These are phyloP conservation scores for Plantago coronopus DNA, from an alignment of 305 asterid genomes.

Conservation along the genomic window DNA sequence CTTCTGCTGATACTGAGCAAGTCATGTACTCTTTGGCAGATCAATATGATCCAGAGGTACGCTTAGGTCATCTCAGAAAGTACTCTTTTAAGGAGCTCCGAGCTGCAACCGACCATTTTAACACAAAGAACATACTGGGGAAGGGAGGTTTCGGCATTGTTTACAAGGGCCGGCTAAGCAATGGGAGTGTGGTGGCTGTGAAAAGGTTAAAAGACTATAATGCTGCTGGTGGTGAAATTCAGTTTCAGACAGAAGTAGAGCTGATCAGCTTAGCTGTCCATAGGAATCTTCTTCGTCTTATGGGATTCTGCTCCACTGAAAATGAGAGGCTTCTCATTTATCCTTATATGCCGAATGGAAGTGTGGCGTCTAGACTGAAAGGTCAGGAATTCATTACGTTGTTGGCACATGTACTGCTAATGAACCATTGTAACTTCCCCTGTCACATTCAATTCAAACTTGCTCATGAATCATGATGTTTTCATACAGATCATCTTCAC, in stretches of 20 bases:
- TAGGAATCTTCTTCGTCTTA: conserved; percentile 81
- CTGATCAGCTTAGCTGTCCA: conserved; percentile 92
- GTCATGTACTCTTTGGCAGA: conserved; percentile 42
- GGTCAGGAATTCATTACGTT: conserved; percentile 37
- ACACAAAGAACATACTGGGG: conserved; percentile 71
- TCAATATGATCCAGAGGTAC: conserved; percentile 83
- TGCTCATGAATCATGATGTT: conserved; percentile 6
- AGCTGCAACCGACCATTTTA: conserved; percentile 80
- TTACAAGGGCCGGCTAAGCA: conserved; percentile 64
- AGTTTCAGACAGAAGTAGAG: conserved; percentile 93
- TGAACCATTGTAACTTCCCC: not conserved
- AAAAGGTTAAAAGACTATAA: conserved; percentile 78
- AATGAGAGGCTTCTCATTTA: conserved; percentile 87
- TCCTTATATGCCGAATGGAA: conserved; percentile 93
- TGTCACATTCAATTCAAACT: no score
- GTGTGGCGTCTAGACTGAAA: conserved; percentile 83
- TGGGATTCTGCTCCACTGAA: conserved; percentile 90
- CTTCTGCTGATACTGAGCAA: not conserved
- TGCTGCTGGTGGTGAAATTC: conserved; percentile 84
- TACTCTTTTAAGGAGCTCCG: conserved; percentile 83
- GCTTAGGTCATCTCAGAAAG: conserved; percentile 76
- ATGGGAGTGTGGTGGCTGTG: conserved; percentile 85
- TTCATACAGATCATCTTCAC: conserved; percentile 53
- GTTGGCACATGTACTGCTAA: not conserved
- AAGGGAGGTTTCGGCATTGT: conserved; percentile 92